Evolutionary conservation across 192 early-diverging fungal species (phyloP).

Genomic region (Entomortierella lignicola): DNA sequence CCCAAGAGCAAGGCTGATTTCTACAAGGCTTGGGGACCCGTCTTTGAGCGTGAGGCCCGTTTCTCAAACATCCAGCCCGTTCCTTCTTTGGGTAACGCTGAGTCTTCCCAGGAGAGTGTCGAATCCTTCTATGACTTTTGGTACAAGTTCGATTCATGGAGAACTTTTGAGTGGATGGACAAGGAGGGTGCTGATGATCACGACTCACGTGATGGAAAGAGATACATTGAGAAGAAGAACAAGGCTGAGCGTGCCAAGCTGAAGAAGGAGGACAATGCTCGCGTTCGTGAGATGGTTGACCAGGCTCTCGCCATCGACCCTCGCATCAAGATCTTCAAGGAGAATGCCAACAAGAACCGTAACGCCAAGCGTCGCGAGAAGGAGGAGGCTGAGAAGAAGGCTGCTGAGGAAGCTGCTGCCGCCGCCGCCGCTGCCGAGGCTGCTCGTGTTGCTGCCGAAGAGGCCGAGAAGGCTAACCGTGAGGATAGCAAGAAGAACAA

Average conservation of each 20-base stretch:
- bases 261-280: slow-evolving; percentile 98
- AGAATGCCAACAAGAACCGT: slow-evolving; percentile 90
- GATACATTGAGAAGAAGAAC: slow-evolving; percentile 96
- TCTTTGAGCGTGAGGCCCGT: slow-evolving; percentile 89
- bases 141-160: slow-evolving; percentile 95
- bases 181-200: slow-evolving; percentile 94
- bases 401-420: slow-evolving; percentile 61
- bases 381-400: slow-evolving; percentile 75
- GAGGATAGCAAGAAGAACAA: slow-evolving; percentile 85
- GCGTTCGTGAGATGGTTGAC: slow-evolving; percentile 86
- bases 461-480: slow-evolving; percentile 67
- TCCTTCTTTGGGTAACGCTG: slow-evolving; percentile 79
- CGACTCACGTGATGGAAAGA: slow-evolving; percentile 96
- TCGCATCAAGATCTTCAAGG: slow-evolving; percentile 89
- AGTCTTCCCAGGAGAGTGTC: slow-evolving; percentile 71
- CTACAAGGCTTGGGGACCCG: slow-evolving; percentile 78
- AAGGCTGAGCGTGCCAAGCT: slow-evolving; percentile 86
- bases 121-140: slow-evolving; percentile 89
- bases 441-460: slow-evolving; percentile 72
- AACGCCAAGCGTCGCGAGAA: slow-evolving; percentile 92
- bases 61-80: slow-evolving; percentile 95
- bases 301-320: slow-evolving; percentile 88
- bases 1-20: slow-evolving; percentile 86
- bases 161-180: slow-evolving; percentile 97
- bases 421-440: slow-evolving; percentile 61